Conservation (phyloP, 23 red algal species). For the Gracilariopsis chorda region DNA sequence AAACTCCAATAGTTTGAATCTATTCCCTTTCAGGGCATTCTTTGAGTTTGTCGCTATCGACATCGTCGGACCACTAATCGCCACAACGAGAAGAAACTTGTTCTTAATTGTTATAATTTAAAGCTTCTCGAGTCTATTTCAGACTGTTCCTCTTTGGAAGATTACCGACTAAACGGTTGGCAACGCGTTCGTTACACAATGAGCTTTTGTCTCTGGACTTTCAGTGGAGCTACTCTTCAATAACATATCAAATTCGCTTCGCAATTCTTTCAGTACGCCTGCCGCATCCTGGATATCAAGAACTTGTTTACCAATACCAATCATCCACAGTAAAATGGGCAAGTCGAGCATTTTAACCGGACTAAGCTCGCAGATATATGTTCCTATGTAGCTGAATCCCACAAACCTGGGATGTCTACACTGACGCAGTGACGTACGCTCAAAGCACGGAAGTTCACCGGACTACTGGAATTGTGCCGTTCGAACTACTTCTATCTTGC, state of each 20-base stretch:
- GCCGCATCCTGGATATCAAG: neutral
- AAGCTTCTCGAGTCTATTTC: neutral
- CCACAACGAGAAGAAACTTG: neutral
- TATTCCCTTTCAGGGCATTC: neutral
- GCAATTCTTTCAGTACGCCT: slow-evolving; percentile 30
- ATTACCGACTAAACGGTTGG: neutral
- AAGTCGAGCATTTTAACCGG: neutral
- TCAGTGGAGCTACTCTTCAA: neutral
- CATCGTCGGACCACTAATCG: neutral
- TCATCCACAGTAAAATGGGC: neutral
- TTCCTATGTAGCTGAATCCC: neutral
- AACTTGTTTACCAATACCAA: neutral
- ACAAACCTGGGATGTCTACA: neutral
- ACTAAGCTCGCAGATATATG: neutral
- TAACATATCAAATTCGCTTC: neutral
- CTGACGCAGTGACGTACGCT: neutral
- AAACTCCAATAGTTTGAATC: neutral
- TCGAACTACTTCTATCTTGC: neutral
- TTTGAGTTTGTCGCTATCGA: neutral
- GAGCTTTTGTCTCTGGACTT: neutral
- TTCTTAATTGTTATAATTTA: neutral
- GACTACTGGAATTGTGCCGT: neutral
- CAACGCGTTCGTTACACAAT: neutral
- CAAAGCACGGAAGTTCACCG: slow-evolving; percentile 21
- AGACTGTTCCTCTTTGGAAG: neutral